A percentile compares a stretch with the other conserved stretches of the same genome.
Evolutionary conservation across 1,139 yeast species (phyloP).

Genomic region (Wickerhamiella infanticola): DNA sequence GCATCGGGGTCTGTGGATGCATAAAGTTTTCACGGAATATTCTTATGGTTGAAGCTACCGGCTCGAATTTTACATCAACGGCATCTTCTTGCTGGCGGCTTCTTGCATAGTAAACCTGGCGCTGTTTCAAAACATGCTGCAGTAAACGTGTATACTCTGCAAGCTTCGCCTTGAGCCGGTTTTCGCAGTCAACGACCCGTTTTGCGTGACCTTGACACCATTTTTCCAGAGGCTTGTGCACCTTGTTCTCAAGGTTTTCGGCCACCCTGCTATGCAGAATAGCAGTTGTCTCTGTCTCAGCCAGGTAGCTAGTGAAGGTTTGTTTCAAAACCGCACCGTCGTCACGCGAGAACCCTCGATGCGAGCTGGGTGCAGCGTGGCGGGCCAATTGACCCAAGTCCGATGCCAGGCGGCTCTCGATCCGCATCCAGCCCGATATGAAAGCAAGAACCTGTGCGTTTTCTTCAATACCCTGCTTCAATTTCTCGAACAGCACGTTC

Average conservation of each 20-base stretch:
- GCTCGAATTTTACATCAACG: slow-evolving; percentile 7
- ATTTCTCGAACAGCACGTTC: slow-evolving; percentile 41
- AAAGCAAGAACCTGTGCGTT: slow-evolving; percentile 47
- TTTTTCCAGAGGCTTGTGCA: slow-evolving; percentile 50
- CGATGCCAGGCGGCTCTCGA: slow-evolving; percentile 47
- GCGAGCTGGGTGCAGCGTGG: slow-evolving; percentile 18
- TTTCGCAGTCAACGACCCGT: slow-evolving; percentile 45
- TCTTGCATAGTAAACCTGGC: slow-evolving; percentile 52
- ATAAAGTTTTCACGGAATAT: slow-evolving; percentile 10
- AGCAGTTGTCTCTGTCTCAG: slow-evolving; percentile 47
- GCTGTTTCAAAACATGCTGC: slow-evolving; percentile 38
- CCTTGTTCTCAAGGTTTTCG: slow-evolving; percentile 39
- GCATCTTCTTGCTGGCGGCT: slow-evolving; percentile 55
- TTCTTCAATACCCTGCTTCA: slow-evolving; percentile 53
- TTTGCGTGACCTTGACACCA: slow-evolving; percentile 61
- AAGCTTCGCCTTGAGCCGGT: slow-evolving; percentile 32
- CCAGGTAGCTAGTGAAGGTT: slow-evolving; percentile 36
- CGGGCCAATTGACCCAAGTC: slow-evolving; percentile 30
- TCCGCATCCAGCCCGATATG: slow-evolving; percentile 48
- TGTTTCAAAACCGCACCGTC: slow-evolving; percentile 33
- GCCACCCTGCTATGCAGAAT: slow-evolving; percentile 48
- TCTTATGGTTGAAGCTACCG: slow-evolving; percentile 14
- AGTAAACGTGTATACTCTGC: slow-evolving; percentile 34
- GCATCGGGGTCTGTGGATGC: not conserved
- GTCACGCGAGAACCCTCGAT: slow-evolving; percentile 26